phyloP scores from a whole-genome alignment of 768 basidiomycete species.

The Leccinum aurantiacum region DNA sequence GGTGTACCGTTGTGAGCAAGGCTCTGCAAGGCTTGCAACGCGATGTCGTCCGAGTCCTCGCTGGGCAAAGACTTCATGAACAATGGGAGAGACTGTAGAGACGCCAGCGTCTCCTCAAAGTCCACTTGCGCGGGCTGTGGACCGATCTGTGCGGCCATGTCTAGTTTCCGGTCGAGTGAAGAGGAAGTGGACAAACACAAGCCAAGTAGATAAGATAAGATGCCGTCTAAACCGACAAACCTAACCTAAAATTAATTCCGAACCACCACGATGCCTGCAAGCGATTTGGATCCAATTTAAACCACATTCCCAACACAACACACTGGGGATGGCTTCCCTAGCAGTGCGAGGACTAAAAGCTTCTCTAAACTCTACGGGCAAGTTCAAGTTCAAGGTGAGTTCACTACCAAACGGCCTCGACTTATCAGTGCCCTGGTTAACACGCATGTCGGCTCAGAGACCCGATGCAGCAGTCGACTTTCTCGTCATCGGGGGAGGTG shows the following conservation, averaged over 20 bases:
- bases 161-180: not conserved
- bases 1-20: conserved; percentile 88
- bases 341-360: conserved; percentile 51
- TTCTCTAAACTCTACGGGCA: conserved; percentile 60
- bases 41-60: conserved; percentile 59
- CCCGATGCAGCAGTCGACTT: conserved; percentile 80
- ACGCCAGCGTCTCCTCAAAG: conserved; percentile 39
- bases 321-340: conserved; percentile 29
- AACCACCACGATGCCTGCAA: not conserved
- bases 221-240: conserved; percentile 7
- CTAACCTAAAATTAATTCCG: not conserved
- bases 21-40: conserved; percentile 80
- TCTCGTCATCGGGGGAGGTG: conserved; percentile 86
- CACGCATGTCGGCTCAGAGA: conserved; percentile 34
- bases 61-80: conserved; percentile 90
- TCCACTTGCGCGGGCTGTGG: conserved; percentile 25
- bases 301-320: not conserved
- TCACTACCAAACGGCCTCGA: not conserved
- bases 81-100: conserved; percentile 71
- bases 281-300: not conserved
- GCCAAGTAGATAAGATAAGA: conserved; percentile 21
- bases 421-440: not conserved
- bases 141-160: conserved; percentile 25
- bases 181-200: not conserved
- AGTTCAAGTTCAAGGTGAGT: conserved; percentile 60